Percentiles rank a stretch among this genome's conserved stretches.
Conservation (phyloP, 2,329 filamentous ascomycete genomes). For the Alternaria solani region DNA sequence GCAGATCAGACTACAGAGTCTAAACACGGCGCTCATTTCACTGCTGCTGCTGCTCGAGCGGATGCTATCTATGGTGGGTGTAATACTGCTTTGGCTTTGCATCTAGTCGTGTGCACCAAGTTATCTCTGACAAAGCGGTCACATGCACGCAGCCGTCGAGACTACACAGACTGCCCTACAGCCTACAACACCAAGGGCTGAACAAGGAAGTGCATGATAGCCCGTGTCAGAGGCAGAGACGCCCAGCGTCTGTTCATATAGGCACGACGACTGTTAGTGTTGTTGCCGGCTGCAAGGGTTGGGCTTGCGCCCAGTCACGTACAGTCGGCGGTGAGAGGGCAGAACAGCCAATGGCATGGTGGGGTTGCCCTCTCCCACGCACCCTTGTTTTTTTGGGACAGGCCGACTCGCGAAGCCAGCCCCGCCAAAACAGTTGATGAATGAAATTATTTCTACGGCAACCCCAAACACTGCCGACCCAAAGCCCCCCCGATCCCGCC, state of each 20-base stretch:
- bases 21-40: not conserved
- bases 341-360: conserved; percentile 15
- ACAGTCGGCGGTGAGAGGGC: not conserved
- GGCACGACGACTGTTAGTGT: not conserved
- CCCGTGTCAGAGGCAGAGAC: not conserved
- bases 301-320: not conserved
- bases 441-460: conserved; percentile 26
- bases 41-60: not conserved
- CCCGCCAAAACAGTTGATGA: conserved; percentile 26
- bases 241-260: not conserved
- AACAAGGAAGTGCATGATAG: not conserved
- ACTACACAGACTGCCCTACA: too few relatives aligned
- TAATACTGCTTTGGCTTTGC: not conserved
- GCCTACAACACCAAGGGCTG: too few relatives aligned
- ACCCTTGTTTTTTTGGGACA: conserved; percentile 24
- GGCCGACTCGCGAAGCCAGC: conserved; percentile 21
- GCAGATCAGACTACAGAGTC: not conserved
- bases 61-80: too few relatives aligned
- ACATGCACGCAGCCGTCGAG: not conserved
- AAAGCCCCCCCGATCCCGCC: conserved; percentile 7
- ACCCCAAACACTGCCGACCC: conserved; percentile 15
- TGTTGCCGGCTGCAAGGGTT: not conserved
- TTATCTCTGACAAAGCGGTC: not conserved
- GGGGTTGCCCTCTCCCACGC: conserved; percentile 8
- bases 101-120: not conserved